Evolutionary conservation across 2,329 filamentous ascomycete genomes (phyloP).

Genomic region (Trichoderma gracile): DNA sequence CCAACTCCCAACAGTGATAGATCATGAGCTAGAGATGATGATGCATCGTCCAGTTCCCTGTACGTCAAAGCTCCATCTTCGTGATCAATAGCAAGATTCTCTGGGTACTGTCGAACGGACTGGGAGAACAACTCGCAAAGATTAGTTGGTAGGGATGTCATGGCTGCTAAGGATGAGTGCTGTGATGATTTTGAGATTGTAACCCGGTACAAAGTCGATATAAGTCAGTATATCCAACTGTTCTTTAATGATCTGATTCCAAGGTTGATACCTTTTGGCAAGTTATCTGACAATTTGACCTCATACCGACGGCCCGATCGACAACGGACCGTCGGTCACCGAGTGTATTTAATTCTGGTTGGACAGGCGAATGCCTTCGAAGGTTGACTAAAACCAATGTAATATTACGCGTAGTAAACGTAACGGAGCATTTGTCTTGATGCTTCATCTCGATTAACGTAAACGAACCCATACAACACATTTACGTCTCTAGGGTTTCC

Average conservation of each 20-base stretch:
- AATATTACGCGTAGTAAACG: neutral
- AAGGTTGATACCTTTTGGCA: neutral
- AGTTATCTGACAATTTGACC: neutral
- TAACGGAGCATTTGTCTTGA: no score
- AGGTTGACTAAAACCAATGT: no score
- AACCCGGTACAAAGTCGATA: neutral
- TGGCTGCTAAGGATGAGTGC: neutral
- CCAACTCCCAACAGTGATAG: neutral
- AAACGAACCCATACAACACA: no score
- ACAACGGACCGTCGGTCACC: conserved; percentile 6
- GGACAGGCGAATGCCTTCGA: no score
- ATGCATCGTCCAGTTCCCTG: neutral
- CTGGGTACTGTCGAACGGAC: conserved; percentile 1
- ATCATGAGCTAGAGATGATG: neutral
- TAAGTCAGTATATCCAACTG: neutral
- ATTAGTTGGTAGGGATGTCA: conserved; percentile 4
- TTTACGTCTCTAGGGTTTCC: neutral
- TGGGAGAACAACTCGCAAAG: conserved; percentile 15
- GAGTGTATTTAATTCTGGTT: neutral
- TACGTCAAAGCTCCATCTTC: conserved; percentile 14
- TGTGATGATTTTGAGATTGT: neutral
- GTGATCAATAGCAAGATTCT: conserved; percentile 19
- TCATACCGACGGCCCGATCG: neutral
- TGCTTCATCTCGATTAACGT: no score
- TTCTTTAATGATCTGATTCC: neutral